These are phyloP conservation scores for Pisolithus albus DNA, from an alignment of 768 basidiomycete genomes.

Conservation along the genomic window DNA sequence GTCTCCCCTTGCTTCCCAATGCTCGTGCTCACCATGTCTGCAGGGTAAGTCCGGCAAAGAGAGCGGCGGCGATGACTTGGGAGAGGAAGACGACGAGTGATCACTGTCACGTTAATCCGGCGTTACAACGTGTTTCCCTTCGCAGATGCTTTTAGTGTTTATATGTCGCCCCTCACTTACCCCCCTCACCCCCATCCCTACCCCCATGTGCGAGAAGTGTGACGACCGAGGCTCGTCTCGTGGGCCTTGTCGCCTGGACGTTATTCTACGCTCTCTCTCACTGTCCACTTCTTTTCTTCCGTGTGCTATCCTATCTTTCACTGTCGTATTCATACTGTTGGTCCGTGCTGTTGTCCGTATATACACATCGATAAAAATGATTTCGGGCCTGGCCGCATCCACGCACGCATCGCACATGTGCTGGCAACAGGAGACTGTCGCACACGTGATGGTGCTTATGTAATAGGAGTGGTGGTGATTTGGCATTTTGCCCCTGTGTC, in stretches of 20 bases:
- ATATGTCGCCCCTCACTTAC: slow-evolving; percentile 1
- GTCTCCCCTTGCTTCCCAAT: slow-evolving; percentile 10
- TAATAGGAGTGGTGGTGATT: no score
- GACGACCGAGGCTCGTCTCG: slow-evolving; percentile 10
- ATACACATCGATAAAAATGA: slow-evolving; percentile 21
- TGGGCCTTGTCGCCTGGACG: slow-evolving; percentile 5
- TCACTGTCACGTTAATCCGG: neutral
- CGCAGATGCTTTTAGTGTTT: slow-evolving; percentile 16
- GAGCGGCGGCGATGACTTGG: slow-evolving; percentile 30
- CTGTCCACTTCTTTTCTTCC: slow-evolving; percentile 6
- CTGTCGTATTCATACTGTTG: slow-evolving; percentile 17
- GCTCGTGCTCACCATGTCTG: neutral
- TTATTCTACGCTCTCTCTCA: slow-evolving; percentile 7
- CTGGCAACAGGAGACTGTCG: slow-evolving; percentile 4
- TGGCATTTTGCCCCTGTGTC: neutral
- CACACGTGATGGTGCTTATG: slow-evolving; percentile 9
- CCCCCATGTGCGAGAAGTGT: slow-evolving; percentile 27
- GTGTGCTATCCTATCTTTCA: slow-evolving; percentile 21
- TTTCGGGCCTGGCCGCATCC: slow-evolving; percentile 4
- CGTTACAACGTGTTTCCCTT: neutral
- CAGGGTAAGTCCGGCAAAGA: slow-evolving; percentile 32
- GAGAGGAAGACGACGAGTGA: slow-evolving; percentile 40
- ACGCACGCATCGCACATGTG: no score
- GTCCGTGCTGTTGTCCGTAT: slow-evolving; percentile 25
- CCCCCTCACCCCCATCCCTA: slow-evolving; percentile 12